Evolutionary conservation across 257 asterid genomes (phyloP).

Genomic region (Gynochthodes officinalis): DNA sequence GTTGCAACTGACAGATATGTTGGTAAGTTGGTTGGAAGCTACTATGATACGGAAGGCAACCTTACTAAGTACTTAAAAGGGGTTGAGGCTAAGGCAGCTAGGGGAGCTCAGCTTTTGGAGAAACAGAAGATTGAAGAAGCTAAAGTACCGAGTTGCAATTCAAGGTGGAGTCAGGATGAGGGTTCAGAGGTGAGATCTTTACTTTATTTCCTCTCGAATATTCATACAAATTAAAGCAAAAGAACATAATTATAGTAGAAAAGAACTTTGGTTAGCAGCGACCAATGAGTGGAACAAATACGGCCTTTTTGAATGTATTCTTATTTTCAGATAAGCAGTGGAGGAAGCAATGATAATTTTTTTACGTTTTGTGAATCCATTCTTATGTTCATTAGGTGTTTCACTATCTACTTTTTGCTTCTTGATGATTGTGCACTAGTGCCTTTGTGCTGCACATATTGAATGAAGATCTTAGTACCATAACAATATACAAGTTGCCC

Average conservation of each 20-base stretch:
- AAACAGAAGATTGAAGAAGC: slow-evolving; percentile 86
- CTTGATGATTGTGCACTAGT: not conserved
- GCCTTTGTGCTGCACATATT: not conserved
- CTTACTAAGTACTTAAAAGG: slow-evolving; percentile 87
- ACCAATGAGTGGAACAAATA: not conserved
- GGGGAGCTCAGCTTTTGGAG: slow-evolving; percentile 89
- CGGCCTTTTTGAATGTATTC: not conserved
- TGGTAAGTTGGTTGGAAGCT: slow-evolving; percentile 81
- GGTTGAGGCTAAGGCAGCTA: slow-evolving; percentile 83
- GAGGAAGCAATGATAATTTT: not conserved
- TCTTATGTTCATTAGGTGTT: no score
- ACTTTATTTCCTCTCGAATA: not conserved
- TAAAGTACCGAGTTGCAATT: slow-evolving; percentile 68
- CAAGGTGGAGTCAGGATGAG: slow-evolving; percentile 89
- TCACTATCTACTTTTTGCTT: no score
- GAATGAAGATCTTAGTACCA: not conserved
- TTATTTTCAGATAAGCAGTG: not conserved
- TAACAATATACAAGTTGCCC: not conserved
- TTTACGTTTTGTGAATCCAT: no score
- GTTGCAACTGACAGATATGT: slow-evolving; percentile 41
- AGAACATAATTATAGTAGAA: no score
- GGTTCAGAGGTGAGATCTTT: slow-evolving; percentile 71
- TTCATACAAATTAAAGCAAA: not conserved
- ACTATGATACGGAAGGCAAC: slow-evolving; percentile 66
- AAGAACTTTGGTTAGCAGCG: not conserved